Evolutionary conservation across 805 yeast genomes (phyloP).

Genomic region (Metschnikowia kofuensis): DNA sequence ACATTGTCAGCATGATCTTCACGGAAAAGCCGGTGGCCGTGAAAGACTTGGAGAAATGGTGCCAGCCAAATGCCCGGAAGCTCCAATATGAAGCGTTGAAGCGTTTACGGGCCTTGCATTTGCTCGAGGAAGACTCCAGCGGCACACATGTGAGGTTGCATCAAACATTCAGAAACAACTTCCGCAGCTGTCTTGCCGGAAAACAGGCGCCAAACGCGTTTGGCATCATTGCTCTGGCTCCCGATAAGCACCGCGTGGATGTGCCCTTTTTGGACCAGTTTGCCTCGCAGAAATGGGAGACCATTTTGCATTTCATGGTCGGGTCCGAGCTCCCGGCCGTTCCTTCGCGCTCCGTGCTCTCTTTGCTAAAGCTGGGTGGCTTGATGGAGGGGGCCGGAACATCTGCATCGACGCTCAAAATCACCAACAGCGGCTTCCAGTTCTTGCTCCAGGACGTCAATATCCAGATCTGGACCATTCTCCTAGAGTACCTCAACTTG

Average conservation of each 20-base stretch:
- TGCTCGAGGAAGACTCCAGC: conserved; percentile 59
- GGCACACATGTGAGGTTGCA: conserved; percentile 55
- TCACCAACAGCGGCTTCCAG: too few species aligned
- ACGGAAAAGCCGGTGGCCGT: conserved; percentile 69
- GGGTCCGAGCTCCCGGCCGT: conserved; percentile 80
- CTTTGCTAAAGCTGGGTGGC: too few species aligned
- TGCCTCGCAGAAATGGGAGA: conserved; percentile 90
- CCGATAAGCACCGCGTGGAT: conserved; percentile 56
- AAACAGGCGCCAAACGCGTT: conserved; percentile 64
- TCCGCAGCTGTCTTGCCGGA: conserved; percentile 84
- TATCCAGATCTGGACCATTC: too few species aligned
- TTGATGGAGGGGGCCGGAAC: too few species aligned
- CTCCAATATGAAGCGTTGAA: conserved; percentile 75
- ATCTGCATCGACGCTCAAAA: too few species aligned
- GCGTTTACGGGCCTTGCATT: conserved; percentile 70
- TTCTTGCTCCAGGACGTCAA: too few species aligned
- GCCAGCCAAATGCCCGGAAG: conserved; percentile 55
- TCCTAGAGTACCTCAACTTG: too few species aligned
- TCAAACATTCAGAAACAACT: conserved; percentile 68
- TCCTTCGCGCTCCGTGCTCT: conserved; percentile 37
- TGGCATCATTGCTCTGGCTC: conserved; percentile 62
- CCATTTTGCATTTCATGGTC: conserved; percentile 94
- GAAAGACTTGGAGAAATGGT: conserved; percentile 71
- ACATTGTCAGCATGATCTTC: conserved; percentile 83
- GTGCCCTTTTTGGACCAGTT: conserved; percentile 70